These are phyloP conservation scores for Chaetomiaceae sp. DNA, from an alignment of 2,329 filamentous ascomycete species.

Conservation along the genomic window DNA sequence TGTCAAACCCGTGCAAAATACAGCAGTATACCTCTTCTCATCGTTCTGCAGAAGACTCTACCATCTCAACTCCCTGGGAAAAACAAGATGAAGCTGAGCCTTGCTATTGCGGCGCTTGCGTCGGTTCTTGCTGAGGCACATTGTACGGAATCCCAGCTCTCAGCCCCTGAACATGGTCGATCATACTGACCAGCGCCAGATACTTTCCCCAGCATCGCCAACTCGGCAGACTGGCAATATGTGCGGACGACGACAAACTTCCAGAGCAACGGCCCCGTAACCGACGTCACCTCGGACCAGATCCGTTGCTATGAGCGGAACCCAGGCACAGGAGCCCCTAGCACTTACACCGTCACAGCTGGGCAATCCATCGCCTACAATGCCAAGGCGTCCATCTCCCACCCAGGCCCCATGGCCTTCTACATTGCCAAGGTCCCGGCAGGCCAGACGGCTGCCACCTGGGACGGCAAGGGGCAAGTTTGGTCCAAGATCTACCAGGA, in stretches of 20 bases:
- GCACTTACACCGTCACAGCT: slow-evolving; percentile 40
- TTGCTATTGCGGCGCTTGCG: slow-evolving; percentile 22
- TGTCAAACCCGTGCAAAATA: neutral
- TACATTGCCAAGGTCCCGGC: slow-evolving; percentile 38
- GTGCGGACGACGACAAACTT: slow-evolving; percentile 46
- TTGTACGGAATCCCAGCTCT: slow-evolving; percentile 29
- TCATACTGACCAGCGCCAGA: slow-evolving; percentile 29
- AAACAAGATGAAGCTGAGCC: slow-evolving; percentile 26
- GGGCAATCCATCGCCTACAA: slow-evolving; percentile 42
- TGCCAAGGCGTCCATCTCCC: slow-evolving; percentile 38
- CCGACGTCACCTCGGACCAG: slow-evolving; percentile 41
- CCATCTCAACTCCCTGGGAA: neutral
- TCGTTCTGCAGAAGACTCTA: too few relatives aligned
- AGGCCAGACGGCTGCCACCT: slow-evolving; percentile 35
- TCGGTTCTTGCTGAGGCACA: slow-evolving; percentile 34
- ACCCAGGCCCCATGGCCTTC: slow-evolving; percentile 38
- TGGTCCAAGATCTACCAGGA: slow-evolving; percentile 45
- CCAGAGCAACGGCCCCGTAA: slow-evolving; percentile 46
- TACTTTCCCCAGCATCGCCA: slow-evolving; percentile 38
- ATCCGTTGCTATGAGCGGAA: slow-evolving; percentile 48
- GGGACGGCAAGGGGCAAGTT: slow-evolving; percentile 35
- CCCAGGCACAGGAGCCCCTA: slow-evolving; percentile 36
- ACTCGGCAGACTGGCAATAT: slow-evolving; percentile 41
- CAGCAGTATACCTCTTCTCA: too few relatives aligned
- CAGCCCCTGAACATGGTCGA: neutral